Evolutionary conservation across 2,329 filamentous ascomycete genomes (phyloP), one percentile per base, ranked within the genome.

Genomic region (Hortaea werneckii): DNA sequence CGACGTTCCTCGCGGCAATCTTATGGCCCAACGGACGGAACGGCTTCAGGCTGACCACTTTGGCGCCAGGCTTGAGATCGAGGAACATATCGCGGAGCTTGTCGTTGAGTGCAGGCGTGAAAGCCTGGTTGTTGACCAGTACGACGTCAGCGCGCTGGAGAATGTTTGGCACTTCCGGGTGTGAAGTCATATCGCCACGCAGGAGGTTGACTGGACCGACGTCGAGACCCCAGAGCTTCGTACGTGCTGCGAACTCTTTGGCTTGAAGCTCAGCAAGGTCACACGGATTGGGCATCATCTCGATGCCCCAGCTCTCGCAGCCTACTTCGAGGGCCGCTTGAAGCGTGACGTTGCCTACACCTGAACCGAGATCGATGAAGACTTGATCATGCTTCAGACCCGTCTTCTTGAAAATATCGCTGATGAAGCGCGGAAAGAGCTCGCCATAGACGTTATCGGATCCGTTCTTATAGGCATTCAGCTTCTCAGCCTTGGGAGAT

Each of bases 121-220:
- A 98, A 2, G 88, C 92, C 67, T 96, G 89, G 68, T 98, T 98
- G 72, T 98, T 98, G 58, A 96, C 90, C 27, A 98, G 77, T 12
- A 98, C 79, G n/a, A 96, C 89, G 62, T 98, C 92, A 1, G 92
- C 90, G 45, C 82, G 79, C 64, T 84, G 83, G 42, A 98, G 74
- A 6, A 82, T 82, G 26, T 80, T 75, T 49, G 82, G 75, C 41
- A 95, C 87, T 47, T 74, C 73, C 11, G 76, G 64, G 54, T 84
- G 85, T 53, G 81, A 79, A 7, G 88, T 79, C 59, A 98, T 95
- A 62, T 95, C 86, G 48, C 87, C 92, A 38, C 82, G 74, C 51
- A 90, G 78, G 5, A 98, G 78, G 50, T 80, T 77, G n/a, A 92
- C 85, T 49, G 78, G 74, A 50, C 92, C 92, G 1, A 86, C 78